These are phyloP conservation scores for Acrocalymma vagum DNA, from an alignment of 2,329 filamentous ascomycete genomes.

Conservation along the genomic window DNA sequence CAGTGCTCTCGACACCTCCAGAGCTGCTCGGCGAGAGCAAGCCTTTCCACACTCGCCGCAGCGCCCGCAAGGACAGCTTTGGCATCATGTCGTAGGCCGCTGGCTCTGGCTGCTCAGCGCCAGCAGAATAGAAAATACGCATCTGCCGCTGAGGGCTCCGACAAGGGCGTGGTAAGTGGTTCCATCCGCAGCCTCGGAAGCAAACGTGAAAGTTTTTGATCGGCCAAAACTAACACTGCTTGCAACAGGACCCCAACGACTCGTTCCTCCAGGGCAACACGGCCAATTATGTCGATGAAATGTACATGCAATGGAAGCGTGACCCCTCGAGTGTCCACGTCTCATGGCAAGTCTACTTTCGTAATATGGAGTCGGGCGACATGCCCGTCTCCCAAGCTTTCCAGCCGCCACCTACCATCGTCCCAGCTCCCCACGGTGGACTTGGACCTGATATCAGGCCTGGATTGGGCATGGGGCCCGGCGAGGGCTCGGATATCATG, in stretches of 20 bases:
- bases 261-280: conserved; percentile 97
- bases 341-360: conserved; percentile 99
- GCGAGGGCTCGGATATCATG: conserved; percentile 81
- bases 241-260: conserved; percentile 79
- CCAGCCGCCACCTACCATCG: conserved; percentile 90
- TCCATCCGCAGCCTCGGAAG: conserved; percentile 13
- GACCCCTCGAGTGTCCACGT: conserved; percentile 94
- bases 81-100: conserved; percentile 57
- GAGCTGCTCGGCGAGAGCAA: conserved; percentile 58
- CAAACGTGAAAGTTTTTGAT: conserved; percentile 18
- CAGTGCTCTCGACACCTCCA: conserved; percentile 72
- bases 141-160: conserved; percentile 64
- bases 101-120: conserved; percentile 55
- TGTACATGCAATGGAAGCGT: conserved; percentile 98
- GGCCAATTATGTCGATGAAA: conserved; percentile 99
- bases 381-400: conserved; percentile 99
- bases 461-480: conserved; percentile 70
- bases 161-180: conserved; percentile 67
- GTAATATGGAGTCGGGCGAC: conserved; percentile 97
- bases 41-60: conserved; percentile 51
- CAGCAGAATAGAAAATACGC: conserved; percentile 65
- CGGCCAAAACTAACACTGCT: conserved; percentile 36
- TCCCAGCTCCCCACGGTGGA: conserved; percentile 81
- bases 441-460: conserved; percentile 75
- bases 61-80: conserved; percentile 51